phyloP scores from a whole-genome alignment of 257 asterid genomes.

The Lantana camara region DNA sequence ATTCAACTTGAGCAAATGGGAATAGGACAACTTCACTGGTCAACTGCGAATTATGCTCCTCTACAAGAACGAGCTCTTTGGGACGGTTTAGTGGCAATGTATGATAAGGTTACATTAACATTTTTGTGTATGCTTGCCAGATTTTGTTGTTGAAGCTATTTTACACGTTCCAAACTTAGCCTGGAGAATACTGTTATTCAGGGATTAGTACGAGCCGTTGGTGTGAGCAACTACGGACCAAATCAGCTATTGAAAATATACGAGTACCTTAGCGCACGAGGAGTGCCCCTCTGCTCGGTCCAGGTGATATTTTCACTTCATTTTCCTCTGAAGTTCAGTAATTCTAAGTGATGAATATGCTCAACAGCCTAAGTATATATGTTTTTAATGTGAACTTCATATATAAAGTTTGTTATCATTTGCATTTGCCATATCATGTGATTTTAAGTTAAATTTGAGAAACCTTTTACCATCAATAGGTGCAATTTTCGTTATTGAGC shows the following conservation, averaged over 20 bases:
- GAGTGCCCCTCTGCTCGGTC: conserved; percentile 88
- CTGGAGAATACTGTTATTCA: conserved; percentile 29
- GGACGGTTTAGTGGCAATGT: conserved; percentile 99
- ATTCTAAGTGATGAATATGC: no score
- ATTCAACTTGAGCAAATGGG: conserved; percentile 80
- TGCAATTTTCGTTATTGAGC: conserved; percentile 89
- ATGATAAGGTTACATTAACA: conserved; percentile 77
- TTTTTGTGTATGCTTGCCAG: background rate
- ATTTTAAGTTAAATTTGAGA: conserved; percentile 3
- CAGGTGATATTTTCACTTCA: conserved; percentile 50
- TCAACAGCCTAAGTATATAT: background rate
- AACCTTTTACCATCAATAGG: conserved; percentile 38
- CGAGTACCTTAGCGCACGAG: conserved; percentile 74
- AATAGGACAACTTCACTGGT: conserved; percentile 96
- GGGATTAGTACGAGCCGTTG: conserved; percentile 94
- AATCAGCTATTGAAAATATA: conserved; percentile 81
- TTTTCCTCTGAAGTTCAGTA: background rate
- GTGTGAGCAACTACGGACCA: conserved; percentile 98
- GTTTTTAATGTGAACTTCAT: background rate
- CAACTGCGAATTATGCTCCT: conserved; percentile 97
- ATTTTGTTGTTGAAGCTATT: background rate
- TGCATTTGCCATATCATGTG: no score
- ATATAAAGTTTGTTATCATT: no score
- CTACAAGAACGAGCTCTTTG: conserved; percentile 92
- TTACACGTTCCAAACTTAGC: background rate